A percentile compares a stretch with the other conserved stretches of the same genome.
Conservation (phyloP, 768 basidiomycete genomes). For the Crassisporium funariophilum region DNA sequence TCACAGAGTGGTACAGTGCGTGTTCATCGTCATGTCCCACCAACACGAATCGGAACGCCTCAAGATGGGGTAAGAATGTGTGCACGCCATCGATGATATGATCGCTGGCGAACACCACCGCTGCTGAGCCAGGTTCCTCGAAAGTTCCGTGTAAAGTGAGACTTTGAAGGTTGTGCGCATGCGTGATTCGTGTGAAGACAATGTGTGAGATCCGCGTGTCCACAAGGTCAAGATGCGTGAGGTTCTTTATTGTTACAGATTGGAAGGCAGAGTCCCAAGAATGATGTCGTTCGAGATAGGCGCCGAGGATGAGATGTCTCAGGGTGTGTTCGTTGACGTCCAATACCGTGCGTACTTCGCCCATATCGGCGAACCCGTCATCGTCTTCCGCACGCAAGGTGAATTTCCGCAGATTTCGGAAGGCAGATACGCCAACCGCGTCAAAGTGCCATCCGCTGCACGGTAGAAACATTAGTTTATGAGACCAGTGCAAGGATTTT, state of each 20-base stretch:
- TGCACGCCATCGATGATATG: constrained; percentile 59
- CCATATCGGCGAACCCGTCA: constrained; percentile 72
- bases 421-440: constrained; percentile 66
- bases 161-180: constrained; percentile 60
- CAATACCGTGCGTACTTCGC: constrained; percentile 63
- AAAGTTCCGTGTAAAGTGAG: constrained; percentile 69
- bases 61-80: constrained; percentile 63
- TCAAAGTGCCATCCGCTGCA: constrained; percentile 73
- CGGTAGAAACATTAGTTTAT: not conserved
- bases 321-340: constrained; percentile 61
- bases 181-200: constrained; percentile 63
- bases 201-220: constrained; percentile 68
- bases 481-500: not conserved
- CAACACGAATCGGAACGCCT: constrained; percentile 63
- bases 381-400: constrained; percentile 71
- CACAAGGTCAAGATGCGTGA: constrained; percentile 71
- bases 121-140: constrained; percentile 57
- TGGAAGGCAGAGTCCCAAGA: constrained; percentile 71
- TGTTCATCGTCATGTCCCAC: constrained; percentile 64
- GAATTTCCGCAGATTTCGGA: constrained; percentile 62
- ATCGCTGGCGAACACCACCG: constrained; percentile 62
- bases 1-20: constrained; percentile 54
- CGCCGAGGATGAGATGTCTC: constrained; percentile 65
- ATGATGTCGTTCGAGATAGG: constrained; percentile 64
- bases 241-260: constrained; percentile 61